Conservation (phyloP, 306 rosid genomes). For the Prunus dulcis region DNA sequence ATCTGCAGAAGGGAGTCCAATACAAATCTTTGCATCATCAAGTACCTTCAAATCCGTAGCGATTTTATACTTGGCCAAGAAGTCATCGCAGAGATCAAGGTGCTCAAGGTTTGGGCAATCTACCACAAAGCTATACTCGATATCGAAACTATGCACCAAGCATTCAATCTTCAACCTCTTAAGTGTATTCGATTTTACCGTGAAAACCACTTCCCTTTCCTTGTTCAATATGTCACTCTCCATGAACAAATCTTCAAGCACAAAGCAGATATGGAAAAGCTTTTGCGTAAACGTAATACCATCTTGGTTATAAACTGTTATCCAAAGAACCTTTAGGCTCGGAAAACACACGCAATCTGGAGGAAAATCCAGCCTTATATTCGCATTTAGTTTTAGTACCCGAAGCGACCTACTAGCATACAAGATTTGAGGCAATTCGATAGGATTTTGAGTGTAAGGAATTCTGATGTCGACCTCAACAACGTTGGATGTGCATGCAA, state of each 20-base stretch:
- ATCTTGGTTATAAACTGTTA: not conserved
- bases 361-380: not conserved
- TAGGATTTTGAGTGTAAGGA: not conserved
- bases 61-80: slow-evolving; percentile 16
- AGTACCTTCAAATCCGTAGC: not conserved
- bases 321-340: slow-evolving; percentile 10
- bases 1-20: not conserved
- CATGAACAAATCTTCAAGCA: slow-evolving; percentile 12
- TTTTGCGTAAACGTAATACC: not conserved
- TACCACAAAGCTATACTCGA: not conserved
- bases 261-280: not conserved
- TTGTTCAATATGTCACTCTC: not conserved
- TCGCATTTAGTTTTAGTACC: not conserved
- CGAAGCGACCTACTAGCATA: not conserved
- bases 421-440: slow-evolving; percentile 3
- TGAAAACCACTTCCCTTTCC: not conserved
- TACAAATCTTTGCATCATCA: slow-evolving; percentile 8
- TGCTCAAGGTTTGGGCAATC: slow-evolving; percentile 1
- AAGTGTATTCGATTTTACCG: not conserved
- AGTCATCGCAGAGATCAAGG: not conserved
- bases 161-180: slow-evolving; percentile 3
- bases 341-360: slow-evolving; percentile 2
- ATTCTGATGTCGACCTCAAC: not conserved
- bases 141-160: not conserved
- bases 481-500: not conserved